phyloP scores from a whole-genome alignment of 1,139 yeast genomes.

The Kurtzmaniella natalensis region DNA sequence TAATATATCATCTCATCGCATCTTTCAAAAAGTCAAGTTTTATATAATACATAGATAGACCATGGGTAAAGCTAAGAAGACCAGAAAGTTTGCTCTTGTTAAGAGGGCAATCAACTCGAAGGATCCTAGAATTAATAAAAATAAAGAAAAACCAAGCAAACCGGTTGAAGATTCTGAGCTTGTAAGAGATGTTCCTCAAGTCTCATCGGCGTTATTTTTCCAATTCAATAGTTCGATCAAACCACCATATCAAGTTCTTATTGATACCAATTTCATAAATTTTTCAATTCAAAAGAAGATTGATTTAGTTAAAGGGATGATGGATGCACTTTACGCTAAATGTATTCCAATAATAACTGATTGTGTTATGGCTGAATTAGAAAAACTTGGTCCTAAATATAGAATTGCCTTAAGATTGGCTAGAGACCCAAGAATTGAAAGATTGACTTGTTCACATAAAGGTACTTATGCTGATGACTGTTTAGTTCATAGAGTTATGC shows the following conservation, averaged over 20 bases:
- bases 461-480: constrained; percentile 99
- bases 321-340: constrained; percentile 92
- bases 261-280: constrained; percentile 95
- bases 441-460: constrained; percentile 84
- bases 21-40: background rate
- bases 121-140: constrained; percentile 56
- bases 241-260: constrained; percentile 93
- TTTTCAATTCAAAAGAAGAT: constrained; percentile 93
- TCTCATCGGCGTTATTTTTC: constrained; percentile 90
- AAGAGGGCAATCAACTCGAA: constrained; percentile 75
- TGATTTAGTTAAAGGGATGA: constrained; percentile 89
- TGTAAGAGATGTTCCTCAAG: constrained; percentile 85
- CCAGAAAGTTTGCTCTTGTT: constrained; percentile 92
- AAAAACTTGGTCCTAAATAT: constrained; percentile 90
- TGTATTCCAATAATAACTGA: constrained; percentile 95
- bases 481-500: constrained; percentile 84
- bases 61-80: constrained; percentile 95
- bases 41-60: constrained; percentile 5
- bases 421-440: constrained; percentile 84
- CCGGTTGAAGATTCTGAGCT: constrained; percentile 70
- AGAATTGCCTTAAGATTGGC: constrained; percentile 91
- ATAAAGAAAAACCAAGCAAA: constrained; percentile 16
- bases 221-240: constrained; percentile 90
- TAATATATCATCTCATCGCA: background rate
- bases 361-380: constrained; percentile 97